phyloP scores from a whole-genome alignment of 2,329 filamentous ascomycete genomes.

The Scedosporium boydii region DNA sequence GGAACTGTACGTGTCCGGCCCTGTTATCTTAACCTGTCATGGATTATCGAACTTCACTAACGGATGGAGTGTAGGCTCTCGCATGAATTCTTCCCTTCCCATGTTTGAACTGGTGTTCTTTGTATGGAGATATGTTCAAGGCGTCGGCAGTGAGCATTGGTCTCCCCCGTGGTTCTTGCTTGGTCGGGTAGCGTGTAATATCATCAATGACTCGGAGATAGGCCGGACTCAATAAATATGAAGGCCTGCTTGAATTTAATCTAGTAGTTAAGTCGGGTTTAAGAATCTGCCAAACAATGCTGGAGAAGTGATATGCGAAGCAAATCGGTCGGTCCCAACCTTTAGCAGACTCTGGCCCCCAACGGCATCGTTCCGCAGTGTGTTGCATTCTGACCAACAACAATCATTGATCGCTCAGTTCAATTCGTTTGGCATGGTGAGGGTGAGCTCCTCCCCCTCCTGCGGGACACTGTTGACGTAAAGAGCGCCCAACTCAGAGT shows the following conservation, averaged over 20 bases:
- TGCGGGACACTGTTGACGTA: no score
- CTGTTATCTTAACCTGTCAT: not conserved
- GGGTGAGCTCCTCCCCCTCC: no score
- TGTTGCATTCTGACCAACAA: not conserved
- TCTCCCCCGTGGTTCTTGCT: not conserved
- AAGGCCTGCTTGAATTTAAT: no score
- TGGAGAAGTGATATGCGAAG: not conserved
- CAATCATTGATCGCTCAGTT: not conserved
- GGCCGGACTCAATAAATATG: no score
- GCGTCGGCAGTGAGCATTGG: not conserved
- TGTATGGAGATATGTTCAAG: not conserved
- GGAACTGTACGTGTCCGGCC: not conserved
- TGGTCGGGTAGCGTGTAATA: not conserved
- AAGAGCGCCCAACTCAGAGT: no score
- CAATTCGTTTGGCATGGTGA: no score
- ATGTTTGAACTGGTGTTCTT: not conserved
- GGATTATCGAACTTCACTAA: not conserved
- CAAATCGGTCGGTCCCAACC: not conserved
- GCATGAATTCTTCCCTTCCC: not conserved
- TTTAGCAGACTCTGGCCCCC: not conserved
- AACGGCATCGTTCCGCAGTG: not conserved
- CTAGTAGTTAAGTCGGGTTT: no score
- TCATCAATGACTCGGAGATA: no score
- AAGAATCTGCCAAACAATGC: no score
- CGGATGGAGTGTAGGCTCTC: not conserved